Conservation (phyloP, 345 rosid species). For the Acer campestre region DNA sequence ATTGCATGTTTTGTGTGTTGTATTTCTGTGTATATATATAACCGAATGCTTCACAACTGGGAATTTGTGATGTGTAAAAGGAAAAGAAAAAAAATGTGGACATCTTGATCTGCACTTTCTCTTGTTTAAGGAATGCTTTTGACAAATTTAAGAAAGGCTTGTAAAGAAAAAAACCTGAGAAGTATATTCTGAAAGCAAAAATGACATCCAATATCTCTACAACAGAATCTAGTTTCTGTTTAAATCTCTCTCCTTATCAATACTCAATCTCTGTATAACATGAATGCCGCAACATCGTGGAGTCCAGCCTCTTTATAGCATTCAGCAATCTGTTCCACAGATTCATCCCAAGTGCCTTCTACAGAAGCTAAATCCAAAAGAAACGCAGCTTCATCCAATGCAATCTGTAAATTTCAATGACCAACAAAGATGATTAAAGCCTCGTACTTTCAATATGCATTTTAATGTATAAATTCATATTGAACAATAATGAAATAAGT, state of each 20-base stretch:
- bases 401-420: conserved; percentile 44
- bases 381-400: conserved; percentile 72
- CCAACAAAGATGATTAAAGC: background rate
- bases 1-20: conserved; percentile 15
- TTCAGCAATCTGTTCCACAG: conserved; percentile 55
- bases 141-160: no score
- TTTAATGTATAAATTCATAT: background rate
- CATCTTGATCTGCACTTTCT: background rate
- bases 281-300: conserved; percentile 55
- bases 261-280: conserved; percentile 53
- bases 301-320: conserved; percentile 80
- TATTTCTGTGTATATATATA: conserved; percentile 24
- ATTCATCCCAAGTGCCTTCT: conserved; percentile 80
- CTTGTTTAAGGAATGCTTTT: no score
- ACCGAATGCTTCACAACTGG: conserved; percentile 1
- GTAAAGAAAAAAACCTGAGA: no score
- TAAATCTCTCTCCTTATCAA: background rate
- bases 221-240: background rate
- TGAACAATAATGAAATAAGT: background rate
- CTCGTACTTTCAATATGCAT: background rate
- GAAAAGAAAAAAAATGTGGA: background rate
- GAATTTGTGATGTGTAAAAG: background rate
- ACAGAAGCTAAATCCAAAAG: conserved; percentile 82
- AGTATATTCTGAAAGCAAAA: background rate
- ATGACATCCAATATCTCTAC: background rate